Conservation (phyloP, 345 rosid genomes). For the thale cress (Arabidopsis thaliana) region DNA sequence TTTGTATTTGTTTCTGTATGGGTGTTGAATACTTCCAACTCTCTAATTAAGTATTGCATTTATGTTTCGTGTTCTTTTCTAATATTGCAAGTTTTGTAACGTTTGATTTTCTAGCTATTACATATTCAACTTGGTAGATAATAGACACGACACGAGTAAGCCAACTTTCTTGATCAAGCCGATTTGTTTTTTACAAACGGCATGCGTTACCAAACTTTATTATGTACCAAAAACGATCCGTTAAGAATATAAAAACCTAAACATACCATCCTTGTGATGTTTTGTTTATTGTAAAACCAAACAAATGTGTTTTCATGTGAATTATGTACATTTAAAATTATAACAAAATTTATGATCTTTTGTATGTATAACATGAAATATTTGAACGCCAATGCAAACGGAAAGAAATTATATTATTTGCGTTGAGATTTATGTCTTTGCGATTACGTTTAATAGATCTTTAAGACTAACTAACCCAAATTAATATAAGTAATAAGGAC, state of each 20-base stretch:
- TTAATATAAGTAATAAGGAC: too few relatives aligned
- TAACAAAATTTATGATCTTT: background rate
- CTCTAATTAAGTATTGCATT: slow-evolving; percentile 2
- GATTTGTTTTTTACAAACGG: slow-evolving; percentile 16
- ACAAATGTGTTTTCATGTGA: too few relatives aligned
- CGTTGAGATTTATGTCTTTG: slow-evolving; percentile 1
- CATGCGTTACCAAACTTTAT: slow-evolving; percentile 33
- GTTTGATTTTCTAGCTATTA: slow-evolving; percentile 6
- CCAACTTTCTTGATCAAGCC: slow-evolving; percentile 12
- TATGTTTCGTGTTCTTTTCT: background rate
- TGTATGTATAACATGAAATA: background rate
- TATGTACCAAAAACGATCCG: slow-evolving; percentile 7
- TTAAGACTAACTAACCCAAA: too few relatives aligned
- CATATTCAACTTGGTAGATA: background rate
- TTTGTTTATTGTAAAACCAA: background rate
- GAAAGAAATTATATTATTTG: background rate
- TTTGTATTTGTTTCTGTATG: background rate
- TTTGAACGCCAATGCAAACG: background rate
- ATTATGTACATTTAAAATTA: too few relatives aligned
- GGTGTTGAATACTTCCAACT: background rate
- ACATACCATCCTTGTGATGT: slow-evolving; percentile 4
- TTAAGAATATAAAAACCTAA: background rate
- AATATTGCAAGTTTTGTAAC: slow-evolving; percentile 16
- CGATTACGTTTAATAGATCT: background rate
- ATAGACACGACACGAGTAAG: slow-evolving; percentile 10